phyloP scores from a whole-genome alignment of 306 rosid species.

The Vigna radiata region DNA sequence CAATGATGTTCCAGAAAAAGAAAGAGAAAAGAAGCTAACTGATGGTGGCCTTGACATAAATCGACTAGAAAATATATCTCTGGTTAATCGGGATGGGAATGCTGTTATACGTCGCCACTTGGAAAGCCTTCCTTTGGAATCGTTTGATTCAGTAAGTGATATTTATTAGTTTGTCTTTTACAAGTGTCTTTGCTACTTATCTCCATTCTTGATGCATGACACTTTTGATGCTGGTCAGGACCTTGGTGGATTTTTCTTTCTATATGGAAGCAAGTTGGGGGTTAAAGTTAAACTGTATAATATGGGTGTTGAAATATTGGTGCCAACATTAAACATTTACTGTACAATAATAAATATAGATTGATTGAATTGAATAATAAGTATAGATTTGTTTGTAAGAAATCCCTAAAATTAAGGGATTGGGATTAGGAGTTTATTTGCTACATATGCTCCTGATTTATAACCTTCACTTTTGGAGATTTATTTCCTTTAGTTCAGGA shows the following conservation, averaged over 20 bases:
- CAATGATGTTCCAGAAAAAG: conserved; percentile 87
- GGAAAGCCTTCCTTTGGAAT: conserved; percentile 91
- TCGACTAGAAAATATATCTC: conserved; percentile 73
- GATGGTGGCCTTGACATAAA: conserved; percentile 86
- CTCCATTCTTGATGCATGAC: conserved; percentile 7
- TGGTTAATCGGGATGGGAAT: conserved; percentile 91
- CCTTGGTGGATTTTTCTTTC: conserved; percentile 33
- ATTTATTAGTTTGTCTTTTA: conserved; percentile 33
- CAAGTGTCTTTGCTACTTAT: conserved; percentile 18
- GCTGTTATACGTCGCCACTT: conserved; percentile 92
- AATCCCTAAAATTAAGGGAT: no score
- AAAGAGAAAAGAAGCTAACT: conserved; percentile 80
- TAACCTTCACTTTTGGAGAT: no score
- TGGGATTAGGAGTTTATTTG: no score
- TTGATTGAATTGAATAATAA: no score
- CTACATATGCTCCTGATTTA: no score
- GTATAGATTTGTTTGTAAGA: no score
- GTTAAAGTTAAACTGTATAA: conserved; percentile 21
- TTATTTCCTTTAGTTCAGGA: no score
- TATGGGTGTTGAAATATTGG: neutral
- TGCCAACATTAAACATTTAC: no score
- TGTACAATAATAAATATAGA: no score
- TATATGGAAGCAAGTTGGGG: conserved; percentile 37
- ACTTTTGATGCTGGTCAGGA: conserved; percentile 23
- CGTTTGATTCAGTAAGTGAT: conserved; percentile 85